These are phyloP conservation scores for Decorospora gaudefroyi DNA, from an alignment of 2,329 filamentous ascomycete genomes.

Conservation along the genomic window DNA sequence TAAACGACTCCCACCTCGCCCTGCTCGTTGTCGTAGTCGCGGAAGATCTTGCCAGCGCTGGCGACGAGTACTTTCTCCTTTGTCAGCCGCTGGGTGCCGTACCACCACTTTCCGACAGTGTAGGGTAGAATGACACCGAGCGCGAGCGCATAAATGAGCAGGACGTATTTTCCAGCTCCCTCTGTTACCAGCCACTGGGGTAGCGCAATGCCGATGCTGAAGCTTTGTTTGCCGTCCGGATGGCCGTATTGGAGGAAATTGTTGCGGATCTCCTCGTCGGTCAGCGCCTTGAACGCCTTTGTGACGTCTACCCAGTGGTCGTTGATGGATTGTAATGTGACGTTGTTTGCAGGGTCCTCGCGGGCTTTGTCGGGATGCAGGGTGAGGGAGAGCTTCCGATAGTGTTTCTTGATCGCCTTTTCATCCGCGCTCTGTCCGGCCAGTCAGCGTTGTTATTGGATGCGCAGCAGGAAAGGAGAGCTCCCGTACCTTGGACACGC, in stretches of 20 bases:
- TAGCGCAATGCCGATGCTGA: slow-evolving; percentile 95
- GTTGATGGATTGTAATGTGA: slow-evolving; percentile 83
- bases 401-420: slow-evolving; percentile 89
- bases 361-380: slow-evolving; percentile 92
- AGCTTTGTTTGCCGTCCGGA: slow-evolving; percentile 96
- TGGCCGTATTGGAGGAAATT: slow-evolving; percentile 97
- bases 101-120: slow-evolving; percentile 97
- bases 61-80: slow-evolving; percentile 92
- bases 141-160: slow-evolving; percentile 84
- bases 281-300: slow-evolving; percentile 97
- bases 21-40: slow-evolving; percentile 84
- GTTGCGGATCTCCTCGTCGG: slow-evolving; percentile 94
- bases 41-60: slow-evolving; percentile 92
- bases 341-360: slow-evolving; percentile 83
- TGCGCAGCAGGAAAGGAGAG: neutral
- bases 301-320: slow-evolving; percentile 90
- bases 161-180: slow-evolving; percentile 92
- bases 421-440: slow-evolving; percentile 72
- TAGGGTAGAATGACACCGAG: slow-evolving; percentile 91
- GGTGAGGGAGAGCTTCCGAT: slow-evolving; percentile 81
- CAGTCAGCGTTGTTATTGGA: slow-evolving; percentile 24
- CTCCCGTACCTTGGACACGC: slow-evolving; percentile 72
- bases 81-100: slow-evolving; percentile 88
- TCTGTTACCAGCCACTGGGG: slow-evolving; percentile 91
- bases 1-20: slow-evolving; percentile 78